Evolutionary conservation across 1,139 yeast species (phyloP).

Genomic region (Saccharomyces pastorianus): DNA sequence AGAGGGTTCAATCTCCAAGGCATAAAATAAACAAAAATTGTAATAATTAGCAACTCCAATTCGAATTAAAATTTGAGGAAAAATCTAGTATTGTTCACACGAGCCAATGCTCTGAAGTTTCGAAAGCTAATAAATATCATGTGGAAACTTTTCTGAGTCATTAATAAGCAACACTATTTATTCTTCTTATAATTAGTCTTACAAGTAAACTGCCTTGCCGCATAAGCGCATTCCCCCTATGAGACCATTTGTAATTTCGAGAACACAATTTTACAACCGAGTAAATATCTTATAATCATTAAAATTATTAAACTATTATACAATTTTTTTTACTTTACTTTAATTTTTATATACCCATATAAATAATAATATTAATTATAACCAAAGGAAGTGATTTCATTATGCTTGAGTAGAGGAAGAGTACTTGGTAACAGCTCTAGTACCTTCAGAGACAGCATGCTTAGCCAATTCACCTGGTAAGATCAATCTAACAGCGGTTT

Average conservation of each 20-base stretch:
- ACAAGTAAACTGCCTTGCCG: not conserved
- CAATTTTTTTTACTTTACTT: conserved; percentile 3
- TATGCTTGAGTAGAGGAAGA: conserved; percentile 56
- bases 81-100: not conserved
- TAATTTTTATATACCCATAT: conserved; percentile 10
- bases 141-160: not conserved
- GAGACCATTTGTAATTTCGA: not conserved
- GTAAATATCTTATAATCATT: not conserved
- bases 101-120: no score
- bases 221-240: not conserved
- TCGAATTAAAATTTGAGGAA: not conserved
- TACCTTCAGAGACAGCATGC: conserved; percentile 99
- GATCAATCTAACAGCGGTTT: conserved; percentile 97
- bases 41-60: no score
- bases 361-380: conserved; percentile 1
- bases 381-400: not conserved
- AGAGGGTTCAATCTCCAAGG: not conserved
- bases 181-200: not conserved
- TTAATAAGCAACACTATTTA: no score
- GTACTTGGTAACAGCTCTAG: conserved; percentile 99
- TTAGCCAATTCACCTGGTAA: conserved; percentile 99
- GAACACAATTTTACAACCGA: not conserved
- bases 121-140: not conserved
- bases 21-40: not conserved
- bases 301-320: conserved; percentile 1